A percentile compares a stretch with the other conserved stretches of the same genome.
Evolutionary conservation across 495 filamentous ascomycete genomes (phyloP).

Genomic region (Chaetomidium leptoderma): DNA sequence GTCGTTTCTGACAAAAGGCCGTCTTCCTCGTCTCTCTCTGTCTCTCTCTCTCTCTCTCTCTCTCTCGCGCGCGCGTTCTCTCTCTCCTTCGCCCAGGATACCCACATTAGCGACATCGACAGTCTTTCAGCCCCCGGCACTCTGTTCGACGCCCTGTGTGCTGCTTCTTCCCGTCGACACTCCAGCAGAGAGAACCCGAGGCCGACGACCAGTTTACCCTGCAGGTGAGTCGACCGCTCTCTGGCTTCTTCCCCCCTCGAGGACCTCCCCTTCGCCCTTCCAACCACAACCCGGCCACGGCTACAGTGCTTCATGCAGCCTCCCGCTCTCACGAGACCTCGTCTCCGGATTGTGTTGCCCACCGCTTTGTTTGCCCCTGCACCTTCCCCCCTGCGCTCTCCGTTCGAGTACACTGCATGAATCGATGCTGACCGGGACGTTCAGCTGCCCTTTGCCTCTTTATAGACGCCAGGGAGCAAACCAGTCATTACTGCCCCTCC

Average conservation of each 20-base stretch:
- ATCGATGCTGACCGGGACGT: slow-evolving; percentile 14
- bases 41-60: background rate
- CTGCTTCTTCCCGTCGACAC: slow-evolving; percentile 2
- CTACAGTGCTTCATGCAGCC: slow-evolving; percentile 36
- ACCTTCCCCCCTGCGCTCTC: slow-evolving; percentile 10
- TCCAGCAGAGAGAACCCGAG: background rate
- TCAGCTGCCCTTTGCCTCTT: slow-evolving; percentile 3
- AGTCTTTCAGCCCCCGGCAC: background rate
- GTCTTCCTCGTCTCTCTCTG: too few species aligned
- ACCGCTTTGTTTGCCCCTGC: slow-evolving; percentile 27
- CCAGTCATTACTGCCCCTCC: background rate
- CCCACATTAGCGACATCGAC: background rate
- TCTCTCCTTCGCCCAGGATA: too few species aligned
- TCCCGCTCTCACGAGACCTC: slow-evolving; percentile 43
- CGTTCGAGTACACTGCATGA: slow-evolving; percentile 12
- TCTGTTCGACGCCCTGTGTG: slow-evolving; percentile 1
- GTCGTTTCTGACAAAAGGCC: too few species aligned
- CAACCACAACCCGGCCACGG: slow-evolving; percentile 30
- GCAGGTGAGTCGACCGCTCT: slow-evolving; percentile 17
- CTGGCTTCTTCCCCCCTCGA: slow-evolving; percentile 8
- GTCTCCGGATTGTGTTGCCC: slow-evolving; percentile 27
- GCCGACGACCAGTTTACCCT: slow-evolving; percentile 8
- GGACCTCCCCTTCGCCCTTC: slow-evolving; percentile 15
- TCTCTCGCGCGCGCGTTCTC: too few species aligned
- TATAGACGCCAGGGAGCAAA: background rate